These are phyloP conservation scores for Verticillium klebahnii DNA, from an alignment of 2,329 filamentous ascomycete species.

Conservation along the genomic window DNA sequence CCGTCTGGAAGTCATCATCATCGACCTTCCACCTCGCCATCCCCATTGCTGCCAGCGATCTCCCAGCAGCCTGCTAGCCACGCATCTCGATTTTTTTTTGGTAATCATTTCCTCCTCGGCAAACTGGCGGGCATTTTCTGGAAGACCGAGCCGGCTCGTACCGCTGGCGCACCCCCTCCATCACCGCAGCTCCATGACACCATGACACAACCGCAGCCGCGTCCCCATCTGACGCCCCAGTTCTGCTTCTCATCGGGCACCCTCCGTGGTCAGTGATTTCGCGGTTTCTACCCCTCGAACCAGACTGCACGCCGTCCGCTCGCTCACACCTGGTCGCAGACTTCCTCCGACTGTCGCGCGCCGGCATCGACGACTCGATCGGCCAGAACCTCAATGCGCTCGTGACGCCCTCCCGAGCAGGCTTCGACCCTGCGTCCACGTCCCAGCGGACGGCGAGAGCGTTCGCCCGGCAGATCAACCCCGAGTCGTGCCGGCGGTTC, in stretches of 20 bases:
- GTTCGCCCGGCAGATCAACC: conserved; percentile 49
- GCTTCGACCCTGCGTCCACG: conserved; percentile 79
- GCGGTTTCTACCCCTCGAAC: not conserved
- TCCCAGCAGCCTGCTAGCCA: too few species aligned
- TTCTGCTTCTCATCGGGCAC: conserved; percentile 72
- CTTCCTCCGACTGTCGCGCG: conserved; percentile 82
- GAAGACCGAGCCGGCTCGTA: conserved; percentile 34
- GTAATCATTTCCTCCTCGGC: conserved; percentile 8
- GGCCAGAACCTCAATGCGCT: conserved; percentile 89
- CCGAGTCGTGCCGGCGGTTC: conserved; percentile 63
- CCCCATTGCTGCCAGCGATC: too few species aligned
- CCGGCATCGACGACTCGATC: conserved; percentile 88
- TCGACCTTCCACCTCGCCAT: too few species aligned
- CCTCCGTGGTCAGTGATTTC: conserved; percentile 54
- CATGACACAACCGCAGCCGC: conserved; percentile 41
- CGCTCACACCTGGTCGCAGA: conserved; percentile 45
- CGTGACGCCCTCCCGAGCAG: conserved; percentile 63
- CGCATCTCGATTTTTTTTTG: too few species aligned
- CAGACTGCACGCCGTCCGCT: not conserved
- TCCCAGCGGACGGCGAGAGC: conserved; percentile 53
- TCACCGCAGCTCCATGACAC: conserved; percentile 25
- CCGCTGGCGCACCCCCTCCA: conserved; percentile 28
- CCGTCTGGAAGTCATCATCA: too few species aligned
- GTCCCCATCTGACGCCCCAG: conserved; percentile 61
- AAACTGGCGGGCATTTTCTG: conserved; percentile 47